Evolutionary conservation across 2,329 filamentous ascomycete species (phyloP).

Genomic region (Diplodia sapinea): DNA sequence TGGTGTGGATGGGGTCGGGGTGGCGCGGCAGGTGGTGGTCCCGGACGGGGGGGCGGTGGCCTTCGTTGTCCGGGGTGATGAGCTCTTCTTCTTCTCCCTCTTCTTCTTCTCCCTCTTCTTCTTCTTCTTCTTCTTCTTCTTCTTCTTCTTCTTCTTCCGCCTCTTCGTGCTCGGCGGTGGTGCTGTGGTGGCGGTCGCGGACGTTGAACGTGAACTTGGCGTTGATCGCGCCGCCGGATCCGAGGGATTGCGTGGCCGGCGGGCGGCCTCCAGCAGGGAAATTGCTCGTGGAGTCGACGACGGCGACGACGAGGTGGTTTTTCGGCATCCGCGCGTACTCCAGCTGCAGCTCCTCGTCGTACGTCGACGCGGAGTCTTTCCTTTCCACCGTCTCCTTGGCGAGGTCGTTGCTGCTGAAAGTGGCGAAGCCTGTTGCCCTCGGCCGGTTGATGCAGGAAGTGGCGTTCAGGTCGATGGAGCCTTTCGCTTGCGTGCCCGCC

Average conservation of each 20-base stretch:
- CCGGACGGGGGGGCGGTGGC: too few species aligned
- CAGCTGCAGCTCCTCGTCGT: constrained; percentile 10
- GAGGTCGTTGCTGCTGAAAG: neutral
- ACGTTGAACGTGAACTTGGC: neutral
- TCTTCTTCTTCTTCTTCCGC: neutral
- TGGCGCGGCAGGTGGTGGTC: too few species aligned
- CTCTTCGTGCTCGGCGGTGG: neutral
- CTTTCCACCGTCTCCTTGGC: neutral
- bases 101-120: too few species aligned
- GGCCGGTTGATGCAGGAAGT: neutral
- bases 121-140: too few species aligned
- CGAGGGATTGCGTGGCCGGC: neutral
- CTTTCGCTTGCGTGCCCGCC: neutral
- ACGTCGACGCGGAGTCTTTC: neutral
- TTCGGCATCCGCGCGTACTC: neutral
- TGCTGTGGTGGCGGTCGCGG: neutral
- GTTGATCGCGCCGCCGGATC: too few species aligned
- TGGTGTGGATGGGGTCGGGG: too few species aligned
- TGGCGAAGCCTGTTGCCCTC: neutral
- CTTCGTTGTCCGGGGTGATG: too few species aligned
- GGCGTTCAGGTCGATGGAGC: neutral
- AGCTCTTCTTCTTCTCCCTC: neutral
- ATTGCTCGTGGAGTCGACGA: too few species aligned
- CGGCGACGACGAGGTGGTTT: too few species aligned
- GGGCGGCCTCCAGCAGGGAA: neutral